Conservation (phyloP, 2,329 filamentous ascomycete genomes). For the Pseudofabraea citricarpa region DNA sequence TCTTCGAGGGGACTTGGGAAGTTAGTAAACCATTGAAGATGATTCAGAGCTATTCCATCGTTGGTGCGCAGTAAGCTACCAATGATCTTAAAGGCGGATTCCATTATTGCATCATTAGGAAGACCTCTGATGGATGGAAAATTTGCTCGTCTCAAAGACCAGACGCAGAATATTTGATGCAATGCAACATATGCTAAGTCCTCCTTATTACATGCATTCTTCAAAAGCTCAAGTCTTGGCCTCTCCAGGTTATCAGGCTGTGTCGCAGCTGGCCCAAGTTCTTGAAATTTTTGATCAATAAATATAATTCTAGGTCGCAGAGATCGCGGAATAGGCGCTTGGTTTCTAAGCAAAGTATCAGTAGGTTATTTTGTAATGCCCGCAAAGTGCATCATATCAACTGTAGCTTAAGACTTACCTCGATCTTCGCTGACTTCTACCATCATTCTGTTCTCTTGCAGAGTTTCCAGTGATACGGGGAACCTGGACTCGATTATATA, state of each 20-base stretch:
- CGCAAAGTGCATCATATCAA: no score
- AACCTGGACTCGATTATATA: not conserved
- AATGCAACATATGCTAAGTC: slow-evolving; percentile 62
- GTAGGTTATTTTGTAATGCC: no score
- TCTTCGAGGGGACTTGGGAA: slow-evolving; percentile 38
- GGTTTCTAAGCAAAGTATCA: no score
- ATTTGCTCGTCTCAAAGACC: slow-evolving; percentile 29
- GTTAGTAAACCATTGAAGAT: slow-evolving; percentile 38
- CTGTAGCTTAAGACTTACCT: no score
- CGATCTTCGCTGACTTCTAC: not conserved
- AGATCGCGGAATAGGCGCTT: no score
- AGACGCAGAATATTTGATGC: slow-evolving; percentile 61
- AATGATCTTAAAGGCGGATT: slow-evolving; percentile 31
- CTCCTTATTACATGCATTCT: slow-evolving; percentile 45
- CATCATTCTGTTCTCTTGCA: not conserved
- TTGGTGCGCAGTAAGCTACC: slow-evolving; percentile 42
- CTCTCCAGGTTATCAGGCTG: slow-evolving; percentile 34
- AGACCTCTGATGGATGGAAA: slow-evolving; percentile 31
- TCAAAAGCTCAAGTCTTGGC: slow-evolving; percentile 49
- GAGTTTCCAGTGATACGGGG: no score
- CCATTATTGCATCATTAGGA: slow-evolving; percentile 15
- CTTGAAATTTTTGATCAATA: no score
- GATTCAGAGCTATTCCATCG: slow-evolving; percentile 29
- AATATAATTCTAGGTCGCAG: no score
- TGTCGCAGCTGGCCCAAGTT: no score